Conservation (phyloP, 768 basidiomycete species). For the Amanita polypyramis region DNA sequence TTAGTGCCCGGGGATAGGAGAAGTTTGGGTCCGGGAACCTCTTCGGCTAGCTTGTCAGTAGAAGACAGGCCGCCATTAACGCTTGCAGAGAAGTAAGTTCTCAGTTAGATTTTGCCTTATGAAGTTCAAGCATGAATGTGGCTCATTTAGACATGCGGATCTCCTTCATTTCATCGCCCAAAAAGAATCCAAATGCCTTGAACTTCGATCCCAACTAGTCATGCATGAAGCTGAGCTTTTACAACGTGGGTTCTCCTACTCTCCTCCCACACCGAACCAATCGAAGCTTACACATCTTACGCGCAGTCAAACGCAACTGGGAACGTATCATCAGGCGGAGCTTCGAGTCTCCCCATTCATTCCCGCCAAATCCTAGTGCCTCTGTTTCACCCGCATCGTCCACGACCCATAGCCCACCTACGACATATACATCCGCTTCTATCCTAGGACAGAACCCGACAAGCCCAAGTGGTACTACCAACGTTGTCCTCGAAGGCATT, state of each 20-base stretch:
- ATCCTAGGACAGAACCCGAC: constrained; percentile 9
- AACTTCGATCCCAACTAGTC: constrained; percentile 65
- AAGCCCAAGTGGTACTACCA: constrained; percentile 21
- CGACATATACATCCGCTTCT: constrained; percentile 10
- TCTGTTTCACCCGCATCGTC: constrained; percentile 14
- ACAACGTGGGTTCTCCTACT: constrained; percentile 32
- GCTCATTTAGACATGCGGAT: constrained; percentile 54
- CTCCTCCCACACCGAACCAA: neutral
- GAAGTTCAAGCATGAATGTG: neutral
- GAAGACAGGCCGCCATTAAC: constrained; percentile 37
- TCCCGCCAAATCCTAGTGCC: constrained; percentile 10
- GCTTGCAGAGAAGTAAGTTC: constrained; percentile 57
- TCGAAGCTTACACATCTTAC: neutral
- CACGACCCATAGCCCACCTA: constrained; percentile 2
- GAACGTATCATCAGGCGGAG: constrained; percentile 66
- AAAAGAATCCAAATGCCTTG: constrained; percentile 77
- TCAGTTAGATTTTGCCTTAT: too few species aligned
- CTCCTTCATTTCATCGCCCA: constrained; percentile 78
- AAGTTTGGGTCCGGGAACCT: constrained; percentile 16
- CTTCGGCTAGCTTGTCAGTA: constrained; percentile 3
- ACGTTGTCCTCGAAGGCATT: constrained; percentile 45
- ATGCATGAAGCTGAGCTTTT: constrained; percentile 64
- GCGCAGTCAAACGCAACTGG: constrained; percentile 72
- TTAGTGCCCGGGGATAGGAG: constrained; percentile 15
- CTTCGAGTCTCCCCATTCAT: constrained; percentile 23